phyloP scores from a whole-genome alignment of 768 basidiomycete species.

The Panaeolus papilionaceus region DNA sequence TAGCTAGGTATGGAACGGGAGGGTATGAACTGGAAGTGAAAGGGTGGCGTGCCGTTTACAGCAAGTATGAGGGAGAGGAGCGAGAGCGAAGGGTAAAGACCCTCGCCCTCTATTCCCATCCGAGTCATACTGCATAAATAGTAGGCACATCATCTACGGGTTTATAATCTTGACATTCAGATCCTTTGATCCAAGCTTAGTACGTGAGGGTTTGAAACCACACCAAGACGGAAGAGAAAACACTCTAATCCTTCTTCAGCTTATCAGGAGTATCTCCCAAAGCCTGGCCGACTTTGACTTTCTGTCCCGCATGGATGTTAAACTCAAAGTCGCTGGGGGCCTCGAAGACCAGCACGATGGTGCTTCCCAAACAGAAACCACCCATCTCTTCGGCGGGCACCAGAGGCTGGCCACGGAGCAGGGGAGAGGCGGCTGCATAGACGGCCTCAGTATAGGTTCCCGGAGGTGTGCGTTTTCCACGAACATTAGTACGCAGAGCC shows the following conservation, averaged over 20 bases:
- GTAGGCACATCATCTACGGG: background rate
- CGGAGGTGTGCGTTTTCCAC: conserved; percentile 70
- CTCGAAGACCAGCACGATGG: conserved; percentile 96
- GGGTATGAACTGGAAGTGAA: background rate
- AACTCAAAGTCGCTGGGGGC: conserved; percentile 88
- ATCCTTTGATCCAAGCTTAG: background rate
- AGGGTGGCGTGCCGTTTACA: background rate
- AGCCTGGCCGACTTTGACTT: conserved; percentile 85
- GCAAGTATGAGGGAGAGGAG: background rate
- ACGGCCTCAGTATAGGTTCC: conserved; percentile 94
- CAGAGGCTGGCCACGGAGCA: conserved; percentile 90
- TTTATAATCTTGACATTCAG: background rate
- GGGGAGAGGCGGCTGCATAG: conserved; percentile 81
- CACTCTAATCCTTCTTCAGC: conserved; percentile 16
- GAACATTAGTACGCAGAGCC: conserved; percentile 90
- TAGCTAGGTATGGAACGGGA: background rate
- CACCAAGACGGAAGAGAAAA: background rate
- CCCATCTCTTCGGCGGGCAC: conserved; percentile 94
- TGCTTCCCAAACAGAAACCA: conserved; percentile 94
- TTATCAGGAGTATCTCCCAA: conserved; percentile 65
- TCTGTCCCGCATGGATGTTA: conserved; percentile 75
- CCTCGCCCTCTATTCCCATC: background rate
- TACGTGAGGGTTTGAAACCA: background rate
- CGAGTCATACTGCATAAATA: conserved; percentile 4
- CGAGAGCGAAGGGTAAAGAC: background rate